Evolutionary conservation across 192 early-diverging fungal genomes (phyloP), one percentile per base, ranked within the genome.

Genomic region (Helicostylum pulchrum): DNA sequence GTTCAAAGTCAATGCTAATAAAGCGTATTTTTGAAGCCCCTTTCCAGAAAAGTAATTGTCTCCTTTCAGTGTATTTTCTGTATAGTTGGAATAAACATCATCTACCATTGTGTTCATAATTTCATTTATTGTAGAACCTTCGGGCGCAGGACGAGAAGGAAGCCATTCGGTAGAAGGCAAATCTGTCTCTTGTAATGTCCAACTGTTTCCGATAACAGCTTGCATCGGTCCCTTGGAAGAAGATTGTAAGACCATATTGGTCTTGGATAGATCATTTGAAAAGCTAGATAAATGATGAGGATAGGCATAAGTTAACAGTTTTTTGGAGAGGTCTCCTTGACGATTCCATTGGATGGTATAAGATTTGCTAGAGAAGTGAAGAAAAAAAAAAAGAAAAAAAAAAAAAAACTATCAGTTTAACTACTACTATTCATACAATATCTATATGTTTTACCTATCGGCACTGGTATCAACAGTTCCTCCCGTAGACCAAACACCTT

Each of bases 41-140:
- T 75, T 75, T 59, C 74, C 74, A 17, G 74, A 75, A 31, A 75
- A 75, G 47, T 75, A 75, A 21, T 71, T 75, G 42, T 70, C 68
- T 10, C 17, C 50, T n/a, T 69, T 59, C 11, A 66, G 20, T 14
- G 74, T 75, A 23, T 75, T 50, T 7, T 34, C 3, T 3, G 56
- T 51, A 64, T 71, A 67, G 20, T 75, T 46, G 19, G 53, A 26
- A 43, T 48, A 17, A 9, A 66, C 57, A 34, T 75, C 74, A 2
- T 59, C 21, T 30, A 44, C 61, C 15, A 75, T 30, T 46, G 11
- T 17, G 7, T 55, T 9, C 20, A 75, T 48, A 36, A 75, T 75
- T 10, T 70, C 69, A 26, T 58, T 51, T 15, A 30, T 17, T 1
- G 64, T 59, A 32, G 56, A 48, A n/a, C 20, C 9, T 36, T 57